Evolutionary conservation across 495 filamentous ascomycete species (phyloP).

Genomic region (Staphylotrichum longicolle): DNA sequence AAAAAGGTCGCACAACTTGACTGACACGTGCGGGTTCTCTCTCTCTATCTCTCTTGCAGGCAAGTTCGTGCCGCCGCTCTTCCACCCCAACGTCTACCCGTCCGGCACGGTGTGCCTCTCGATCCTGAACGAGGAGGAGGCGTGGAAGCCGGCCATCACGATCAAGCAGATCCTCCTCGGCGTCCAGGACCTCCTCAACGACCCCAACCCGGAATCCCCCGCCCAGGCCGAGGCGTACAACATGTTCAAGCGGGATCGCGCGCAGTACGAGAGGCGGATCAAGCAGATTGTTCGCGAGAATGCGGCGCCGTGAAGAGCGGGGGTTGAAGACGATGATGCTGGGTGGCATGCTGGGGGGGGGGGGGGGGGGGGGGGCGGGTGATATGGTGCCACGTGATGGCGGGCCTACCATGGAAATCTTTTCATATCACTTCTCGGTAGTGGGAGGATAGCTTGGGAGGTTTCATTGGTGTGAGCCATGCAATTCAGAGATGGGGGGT

Average conservation of each 20-base stretch:
- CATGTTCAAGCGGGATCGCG: constrained; percentile 86
- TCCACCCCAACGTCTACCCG: constrained; percentile 98
- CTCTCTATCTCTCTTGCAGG: constrained; percentile 50
- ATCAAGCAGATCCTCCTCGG: constrained; percentile 96
- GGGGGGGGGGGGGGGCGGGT: too few relatives aligned
- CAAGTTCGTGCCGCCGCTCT: constrained; percentile 95
- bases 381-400: too few relatives aligned
- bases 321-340: too few relatives aligned
- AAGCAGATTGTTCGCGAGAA: constrained; percentile 85
- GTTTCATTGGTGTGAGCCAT: too few relatives aligned
- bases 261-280: constrained; percentile 84
- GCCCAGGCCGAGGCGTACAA: constrained; percentile 98
- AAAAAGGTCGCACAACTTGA: too few relatives aligned
- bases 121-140: constrained; percentile 97
- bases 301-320: constrained; percentile 47
- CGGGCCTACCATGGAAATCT: too few relatives aligned
- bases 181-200: constrained; percentile 91
- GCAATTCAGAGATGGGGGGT: too few relatives aligned
- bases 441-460: too few relatives aligned
- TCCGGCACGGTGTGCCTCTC: constrained; percentile 97
- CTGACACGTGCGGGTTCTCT: too few relatives aligned
- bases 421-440: too few relatives aligned
- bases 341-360: too few relatives aligned
- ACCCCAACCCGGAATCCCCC: constrained; percentile 95
- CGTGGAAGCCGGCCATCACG: constrained; percentile 97